Evolutionary conservation across 345 rosid species (phyloP).

Genomic region (Laguncularia racemosa): DNA sequence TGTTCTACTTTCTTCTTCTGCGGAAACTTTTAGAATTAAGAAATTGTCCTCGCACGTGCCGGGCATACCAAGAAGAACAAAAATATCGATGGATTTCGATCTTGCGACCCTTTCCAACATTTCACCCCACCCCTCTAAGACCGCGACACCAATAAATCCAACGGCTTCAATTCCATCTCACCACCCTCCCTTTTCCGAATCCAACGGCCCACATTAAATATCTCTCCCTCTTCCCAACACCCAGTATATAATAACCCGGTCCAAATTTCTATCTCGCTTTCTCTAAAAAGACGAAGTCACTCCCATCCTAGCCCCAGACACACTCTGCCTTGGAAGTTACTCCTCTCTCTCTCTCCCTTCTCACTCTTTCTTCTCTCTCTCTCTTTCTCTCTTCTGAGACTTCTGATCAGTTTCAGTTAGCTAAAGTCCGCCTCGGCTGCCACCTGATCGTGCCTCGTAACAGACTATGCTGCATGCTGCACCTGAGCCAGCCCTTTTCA

Average conservation of each 20-base stretch:
- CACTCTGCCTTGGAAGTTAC: too few relatives aligned
- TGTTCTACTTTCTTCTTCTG: neutral
- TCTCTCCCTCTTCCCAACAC: constrained; percentile 14
- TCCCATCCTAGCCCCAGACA: neutral
- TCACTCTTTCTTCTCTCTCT: constrained; percentile 7
- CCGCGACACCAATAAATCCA: constrained; percentile 37
- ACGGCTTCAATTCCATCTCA: constrained; percentile 26
- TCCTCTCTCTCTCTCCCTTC: neutral
- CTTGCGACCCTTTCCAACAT: constrained; percentile 23
- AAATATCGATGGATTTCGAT: constrained; percentile 30
- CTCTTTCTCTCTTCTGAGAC: neutral
- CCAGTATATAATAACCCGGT: constrained; percentile 32
- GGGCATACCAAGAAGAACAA: too few relatives aligned
- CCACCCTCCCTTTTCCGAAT: constrained; percentile 39
- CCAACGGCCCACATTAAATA: constrained; percentile 46
- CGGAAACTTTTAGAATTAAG: neutral
- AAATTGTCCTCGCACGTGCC: constrained; percentile 49
- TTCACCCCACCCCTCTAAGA: constrained; percentile 18
- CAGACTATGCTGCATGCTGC: constrained; percentile 41
- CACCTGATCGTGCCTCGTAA: constrained; percentile 27
- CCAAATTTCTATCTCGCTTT: constrained; percentile 9
- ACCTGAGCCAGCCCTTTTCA: constrained; percentile 17
- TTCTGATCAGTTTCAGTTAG: constrained; percentile 4
- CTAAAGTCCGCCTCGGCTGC: constrained; percentile 27
- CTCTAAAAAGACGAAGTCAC: neutral